Conservation (phyloP, 768 basidiomycete genomes). For the Trametes cubensis region DNA sequence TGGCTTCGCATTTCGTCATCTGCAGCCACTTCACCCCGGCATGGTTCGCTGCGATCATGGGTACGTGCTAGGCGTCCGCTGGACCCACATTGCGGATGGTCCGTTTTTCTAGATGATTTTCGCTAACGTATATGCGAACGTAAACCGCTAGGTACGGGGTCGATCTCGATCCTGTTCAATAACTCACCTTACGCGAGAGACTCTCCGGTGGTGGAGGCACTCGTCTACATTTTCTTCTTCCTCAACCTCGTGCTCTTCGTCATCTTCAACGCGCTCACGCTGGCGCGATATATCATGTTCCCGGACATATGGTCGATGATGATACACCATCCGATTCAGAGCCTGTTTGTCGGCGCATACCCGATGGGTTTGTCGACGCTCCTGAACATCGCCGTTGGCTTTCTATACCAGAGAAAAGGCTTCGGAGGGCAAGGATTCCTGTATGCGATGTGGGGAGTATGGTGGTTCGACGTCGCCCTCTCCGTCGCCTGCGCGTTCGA, state of each 20-base stretch:
- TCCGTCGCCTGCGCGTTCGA: slow-evolving; percentile 64
- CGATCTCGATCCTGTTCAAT: slow-evolving; percentile 57
- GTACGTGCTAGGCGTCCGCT: slow-evolving; percentile 29
- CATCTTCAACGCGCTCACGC: slow-evolving; percentile 47
- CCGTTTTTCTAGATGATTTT: no score
- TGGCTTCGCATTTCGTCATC: neutral
- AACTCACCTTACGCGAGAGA: slow-evolving; percentile 57
- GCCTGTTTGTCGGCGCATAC: slow-evolving; percentile 50
- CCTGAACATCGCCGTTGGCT: slow-evolving; percentile 50
- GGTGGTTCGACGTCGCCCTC: slow-evolving; percentile 67
- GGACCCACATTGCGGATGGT: no score
- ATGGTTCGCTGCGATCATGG: slow-evolving; percentile 62
- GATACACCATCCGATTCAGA: slow-evolving; percentile 52
- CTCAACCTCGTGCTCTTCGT: slow-evolving; percentile 59
- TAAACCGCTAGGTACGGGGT: slow-evolving; percentile 43
- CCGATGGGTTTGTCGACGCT: slow-evolving; percentile 68
- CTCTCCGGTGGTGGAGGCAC: slow-evolving; percentile 42
- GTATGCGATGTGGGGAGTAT: slow-evolving; percentile 60
- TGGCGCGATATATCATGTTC: slow-evolving; percentile 55
- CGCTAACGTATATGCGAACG: neutral
- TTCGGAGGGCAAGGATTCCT: slow-evolving; percentile 58
- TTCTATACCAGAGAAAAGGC: slow-evolving; percentile 46
- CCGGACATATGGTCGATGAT: slow-evolving; percentile 54
- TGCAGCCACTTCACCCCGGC: slow-evolving; percentile 54
- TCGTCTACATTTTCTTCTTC: slow-evolving; percentile 58